phyloP scores from a whole-genome alignment of 305 asterid genomes.

The Vinca major region DNA sequence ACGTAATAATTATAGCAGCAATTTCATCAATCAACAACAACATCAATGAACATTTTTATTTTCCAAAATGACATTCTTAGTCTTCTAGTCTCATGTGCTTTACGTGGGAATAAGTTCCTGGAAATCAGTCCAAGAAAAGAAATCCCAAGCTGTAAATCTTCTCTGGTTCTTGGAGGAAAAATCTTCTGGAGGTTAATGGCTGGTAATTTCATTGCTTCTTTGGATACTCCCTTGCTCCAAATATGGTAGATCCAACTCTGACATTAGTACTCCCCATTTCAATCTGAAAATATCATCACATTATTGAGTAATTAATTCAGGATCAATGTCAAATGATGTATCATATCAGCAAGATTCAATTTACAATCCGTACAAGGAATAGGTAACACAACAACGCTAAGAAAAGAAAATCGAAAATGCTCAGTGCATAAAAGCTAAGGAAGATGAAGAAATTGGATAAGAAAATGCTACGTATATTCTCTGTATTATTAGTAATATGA shows the following conservation, averaged over 20 bases:
- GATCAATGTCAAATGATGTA: background rate
- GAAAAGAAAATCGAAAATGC: background rate
- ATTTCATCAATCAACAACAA: background rate
- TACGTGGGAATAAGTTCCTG: background rate
- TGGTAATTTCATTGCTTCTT: conserved; percentile 31
- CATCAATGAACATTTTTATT: background rate
- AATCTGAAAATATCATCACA: conserved; percentile 41
- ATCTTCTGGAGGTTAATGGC: background rate
- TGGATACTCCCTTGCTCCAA: conserved; percentile 75
- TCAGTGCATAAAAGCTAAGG: background rate
- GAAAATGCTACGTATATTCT: too few species aligned
- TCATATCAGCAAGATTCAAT: too few species aligned
- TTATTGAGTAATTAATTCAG: background rate
- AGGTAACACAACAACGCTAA: too few species aligned
- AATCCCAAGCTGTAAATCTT: background rate
- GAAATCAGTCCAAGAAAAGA: background rate
- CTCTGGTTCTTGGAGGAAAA: background rate
- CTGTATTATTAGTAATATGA: too few species aligned
- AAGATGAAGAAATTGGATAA: background rate
- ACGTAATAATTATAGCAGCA: background rate
- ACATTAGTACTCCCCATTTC: conserved; percentile 82
- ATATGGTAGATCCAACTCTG: conserved; percentile 80
- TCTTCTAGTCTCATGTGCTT: too few species aligned
- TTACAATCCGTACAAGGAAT: too few species aligned
- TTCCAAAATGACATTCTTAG: background rate